Conservation (phyloP, 1,284 basidiomycete species). For the Phlebopus sp. region DNA sequence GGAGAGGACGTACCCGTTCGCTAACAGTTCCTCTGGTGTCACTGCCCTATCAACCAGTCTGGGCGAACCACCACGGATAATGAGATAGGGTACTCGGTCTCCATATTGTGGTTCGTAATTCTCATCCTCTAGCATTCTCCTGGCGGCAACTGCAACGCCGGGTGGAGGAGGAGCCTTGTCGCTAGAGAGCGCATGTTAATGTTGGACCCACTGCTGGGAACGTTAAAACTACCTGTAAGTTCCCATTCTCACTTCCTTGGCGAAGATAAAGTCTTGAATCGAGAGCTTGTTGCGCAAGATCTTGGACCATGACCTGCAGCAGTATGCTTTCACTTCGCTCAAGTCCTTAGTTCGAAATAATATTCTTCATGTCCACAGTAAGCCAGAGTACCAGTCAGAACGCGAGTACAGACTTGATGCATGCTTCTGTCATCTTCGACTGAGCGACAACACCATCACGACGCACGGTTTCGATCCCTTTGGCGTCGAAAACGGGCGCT, state of each 20-base stretch:
- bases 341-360: slow-evolving; percentile 89
- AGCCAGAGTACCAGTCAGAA: slow-evolving; percentile 3
- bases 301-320: slow-evolving; percentile 82
- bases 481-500: slow-evolving; percentile 89
- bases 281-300: slow-evolving; percentile 80
- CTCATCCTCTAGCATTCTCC: slow-evolving; percentile 72
- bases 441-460: slow-evolving; percentile 88
- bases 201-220: neutral
- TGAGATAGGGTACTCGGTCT: slow-evolving; percentile 91
- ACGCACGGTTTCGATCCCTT: slow-evolving; percentile 96
- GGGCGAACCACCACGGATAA: slow-evolving; percentile 66
- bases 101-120: slow-evolving; percentile 88
- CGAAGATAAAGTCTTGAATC: slow-evolving; percentile 90
- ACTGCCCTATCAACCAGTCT: slow-evolving; percentile 82
- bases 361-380: slow-evolving; percentile 48
- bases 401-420: slow-evolving; percentile 62
- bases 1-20: slow-evolving; percentile 52
- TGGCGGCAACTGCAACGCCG: slow-evolving; percentile 84
- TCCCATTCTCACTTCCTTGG: slow-evolving; percentile 92
- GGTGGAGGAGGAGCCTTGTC: slow-evolving; percentile 86
- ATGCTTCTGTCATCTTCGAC: slow-evolving; percentile 85
- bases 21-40: slow-evolving; percentile 75
- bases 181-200: slow-evolving; percentile 39
- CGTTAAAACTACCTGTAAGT: slow-evolving; percentile 69
- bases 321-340: slow-evolving; percentile 87